Percentiles rank a stretch among this genome's conserved stretches.
These are phyloP conservation scores for Sclerotinia borealis DNA, from an alignment of 2,329 filamentous ascomycete genomes.

Conservation along the genomic window DNA sequence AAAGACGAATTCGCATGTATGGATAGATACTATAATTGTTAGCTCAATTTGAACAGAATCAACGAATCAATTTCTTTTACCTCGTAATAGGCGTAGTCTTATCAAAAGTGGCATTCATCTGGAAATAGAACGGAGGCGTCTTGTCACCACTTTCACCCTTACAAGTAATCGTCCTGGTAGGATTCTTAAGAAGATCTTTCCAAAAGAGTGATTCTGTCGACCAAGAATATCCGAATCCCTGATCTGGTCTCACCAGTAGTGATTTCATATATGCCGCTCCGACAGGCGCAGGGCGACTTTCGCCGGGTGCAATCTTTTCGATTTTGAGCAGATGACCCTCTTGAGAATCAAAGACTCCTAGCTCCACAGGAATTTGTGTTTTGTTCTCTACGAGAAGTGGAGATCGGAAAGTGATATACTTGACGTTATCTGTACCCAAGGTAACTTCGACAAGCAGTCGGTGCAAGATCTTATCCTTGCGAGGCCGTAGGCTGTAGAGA, in stretches of 20 bases:
- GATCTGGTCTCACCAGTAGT: slow-evolving; percentile 81
- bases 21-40: slow-evolving; percentile 64
- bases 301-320: slow-evolving; percentile 92
- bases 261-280: slow-evolving; percentile 88
- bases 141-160: slow-evolving; percentile 75
- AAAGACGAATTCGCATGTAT: slow-evolving; percentile 88
- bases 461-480: slow-evolving; percentile 78
- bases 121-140: slow-evolving; percentile 86
- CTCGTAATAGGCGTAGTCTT: slow-evolving; percentile 74
- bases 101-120: slow-evolving; percentile 82
- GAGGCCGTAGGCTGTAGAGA: slow-evolving; percentile 81
- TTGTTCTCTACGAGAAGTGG: slow-evolving; percentile 91
- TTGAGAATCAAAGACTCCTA: slow-evolving; percentile 82
- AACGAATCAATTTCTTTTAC: slow-evolving; percentile 36
- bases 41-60: slow-evolving; percentile 23
- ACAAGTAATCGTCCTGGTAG: slow-evolving; percentile 83
- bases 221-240: slow-evolving; percentile 96
- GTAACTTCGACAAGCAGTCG: slow-evolving; percentile 87
- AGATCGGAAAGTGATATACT: slow-evolving; percentile 93
- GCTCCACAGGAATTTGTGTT: slow-evolving; percentile 90
- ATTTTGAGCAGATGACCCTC: slow-evolving; percentile 93
- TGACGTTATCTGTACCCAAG: slow-evolving; percentile 90
- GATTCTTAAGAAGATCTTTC: slow-evolving; percentile 80
- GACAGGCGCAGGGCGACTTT: slow-evolving; percentile 82
- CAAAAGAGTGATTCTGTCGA: slow-evolving; percentile 85